Evolutionary conservation across 2,329 filamentous ascomycete species (phyloP), one percentile per base, ranked within the genome.

Genomic region (Trichoderma sp.): DNA sequence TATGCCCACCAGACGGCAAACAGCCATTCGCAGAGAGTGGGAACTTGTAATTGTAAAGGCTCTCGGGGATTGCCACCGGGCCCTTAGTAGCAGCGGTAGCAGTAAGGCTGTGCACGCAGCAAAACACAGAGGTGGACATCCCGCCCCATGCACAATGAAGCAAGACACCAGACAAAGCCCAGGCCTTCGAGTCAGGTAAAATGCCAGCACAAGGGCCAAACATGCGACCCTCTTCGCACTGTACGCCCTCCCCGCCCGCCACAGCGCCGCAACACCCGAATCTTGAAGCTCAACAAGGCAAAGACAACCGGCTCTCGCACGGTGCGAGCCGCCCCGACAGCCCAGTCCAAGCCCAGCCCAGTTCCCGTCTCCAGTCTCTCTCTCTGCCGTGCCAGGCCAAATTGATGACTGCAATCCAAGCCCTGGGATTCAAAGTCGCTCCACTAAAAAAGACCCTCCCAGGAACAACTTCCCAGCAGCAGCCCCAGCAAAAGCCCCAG

Each of bases 251-350:
- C 53, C 58, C 58, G 58, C 20, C 58, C 58, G 32, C 32, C 43
- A 47, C 39, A 11, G 43, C 62, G 39, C 50, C 50, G 64, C 32
- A 39, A 34, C 32, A 7, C 50, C 23, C 50, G 32, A 23, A 23
- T 32, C 39, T 68, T 68, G 66, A 61, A 57, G 66, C 66, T 68
- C 66, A 61, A 68, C 55, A 50, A 61, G 66, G 66, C 66, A 50
- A 30, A 17, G 17, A 61, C 17, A n/a, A 11, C 9, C 55, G 11
- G 63, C 36, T 9, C 55, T 68, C 66, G 57, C 66, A 68, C 66
- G 39, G 66, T 68, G 66, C 66, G 66, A 28, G 59, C 66, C 55
- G 66, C 57, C 55, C 57, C 66, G 63, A 55, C 6, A 23, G 8
- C 59, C 43, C 43, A 50, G 43, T 6, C 43, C 43, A 9, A 50